phyloP scores from a whole-genome alignment of 805 yeast species.

The Candida multigemmis region DNA sequence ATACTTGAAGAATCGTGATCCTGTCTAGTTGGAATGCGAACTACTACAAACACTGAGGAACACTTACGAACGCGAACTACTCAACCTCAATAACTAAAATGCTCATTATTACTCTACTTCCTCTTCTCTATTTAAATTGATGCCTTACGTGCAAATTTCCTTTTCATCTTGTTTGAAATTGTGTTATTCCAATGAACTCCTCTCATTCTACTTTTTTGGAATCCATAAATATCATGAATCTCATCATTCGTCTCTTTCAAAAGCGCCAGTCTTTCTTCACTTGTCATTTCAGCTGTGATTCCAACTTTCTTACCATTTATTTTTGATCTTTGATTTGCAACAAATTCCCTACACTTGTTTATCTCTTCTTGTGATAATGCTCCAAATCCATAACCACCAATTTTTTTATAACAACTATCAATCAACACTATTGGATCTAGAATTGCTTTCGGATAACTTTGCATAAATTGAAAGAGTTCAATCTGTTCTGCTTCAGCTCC shows the following conservation, averaged over 20 bases:
- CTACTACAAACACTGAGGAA: too few relatives aligned
- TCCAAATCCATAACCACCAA: slow-evolving; percentile 57
- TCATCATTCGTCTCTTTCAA: slow-evolving; percentile 14
- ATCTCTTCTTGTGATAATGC: slow-evolving; percentile 79
- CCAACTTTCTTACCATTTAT: slow-evolving; percentile 17
- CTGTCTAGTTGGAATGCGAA: too few relatives aligned
- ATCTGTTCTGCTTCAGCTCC: slow-evolving; percentile 31
- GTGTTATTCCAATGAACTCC: slow-evolving; percentile 61
- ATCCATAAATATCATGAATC: slow-evolving; percentile 36
- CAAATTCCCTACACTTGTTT: slow-evolving; percentile 68
- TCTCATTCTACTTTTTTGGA: slow-evolving; percentile 34
- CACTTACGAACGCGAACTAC: too few relatives aligned
- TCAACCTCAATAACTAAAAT: too few relatives aligned
- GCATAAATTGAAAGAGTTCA: slow-evolving; percentile 72
- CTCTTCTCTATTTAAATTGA: slow-evolving; percentile 1
- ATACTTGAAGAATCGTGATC: too few relatives aligned
- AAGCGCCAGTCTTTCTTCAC: slow-evolving; percentile 26
- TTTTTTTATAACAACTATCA: slow-evolving; percentile 67
- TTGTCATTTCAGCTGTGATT: slow-evolving; percentile 26
- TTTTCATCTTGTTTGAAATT: slow-evolving; percentile 45
- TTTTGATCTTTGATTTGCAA: slow-evolving; percentile 49
- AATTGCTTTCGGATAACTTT: slow-evolving; percentile 66
- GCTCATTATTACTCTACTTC: too few relatives aligned
- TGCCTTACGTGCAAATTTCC: slow-evolving; percentile 14
- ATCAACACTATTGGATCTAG: slow-evolving; percentile 63